phyloP scores from a whole-genome alignment of 495 filamentous ascomycete genomes.

The Beverwykella pulmonaria region DNA sequence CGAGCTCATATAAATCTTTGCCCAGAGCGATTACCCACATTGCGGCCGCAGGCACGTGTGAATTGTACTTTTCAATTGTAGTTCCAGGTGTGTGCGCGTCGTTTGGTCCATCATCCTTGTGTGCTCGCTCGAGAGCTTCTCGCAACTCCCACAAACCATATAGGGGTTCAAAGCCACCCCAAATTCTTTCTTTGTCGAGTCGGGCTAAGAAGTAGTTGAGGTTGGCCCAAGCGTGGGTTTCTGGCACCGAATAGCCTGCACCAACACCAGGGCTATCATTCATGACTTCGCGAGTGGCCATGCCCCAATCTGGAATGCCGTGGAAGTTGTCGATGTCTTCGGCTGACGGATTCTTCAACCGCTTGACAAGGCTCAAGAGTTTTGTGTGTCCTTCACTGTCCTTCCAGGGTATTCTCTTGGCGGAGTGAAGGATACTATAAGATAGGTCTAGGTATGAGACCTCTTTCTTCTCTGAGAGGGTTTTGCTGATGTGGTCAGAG shows the following conservation, averaged over 20 bases:
- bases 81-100: constrained; percentile 7
- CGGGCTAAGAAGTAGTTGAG: constrained; percentile 27
- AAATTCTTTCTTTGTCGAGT: constrained; percentile 9
- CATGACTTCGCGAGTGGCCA: constrained; percentile 12
- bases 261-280: constrained; percentile 24
- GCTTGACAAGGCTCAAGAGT: constrained; percentile 12
- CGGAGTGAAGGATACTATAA: constrained; percentile 24
- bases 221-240: constrained; percentile 33
- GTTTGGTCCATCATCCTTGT: constrained; percentile 1
- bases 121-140: constrained; percentile 15
- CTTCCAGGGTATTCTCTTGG: constrained; percentile 11
- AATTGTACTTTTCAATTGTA: constrained; percentile 15
- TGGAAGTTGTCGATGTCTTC: neutral
- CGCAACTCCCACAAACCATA: constrained; percentile 25
- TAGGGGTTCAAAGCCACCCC: constrained; percentile 4
- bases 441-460: neutral
- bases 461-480: neutral
- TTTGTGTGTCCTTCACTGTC: neutral
- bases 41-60: constrained; percentile 21
- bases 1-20: constrained; percentile 19
- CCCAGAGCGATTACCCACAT: constrained; percentile 29
- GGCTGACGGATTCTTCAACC: neutral
- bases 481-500: neutral
- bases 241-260: constrained; percentile 18
- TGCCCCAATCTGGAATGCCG: neutral